Evolutionary conservation across 768 basidiomycete genomes (phyloP).

Genomic region (Mycena crocata): DNA sequence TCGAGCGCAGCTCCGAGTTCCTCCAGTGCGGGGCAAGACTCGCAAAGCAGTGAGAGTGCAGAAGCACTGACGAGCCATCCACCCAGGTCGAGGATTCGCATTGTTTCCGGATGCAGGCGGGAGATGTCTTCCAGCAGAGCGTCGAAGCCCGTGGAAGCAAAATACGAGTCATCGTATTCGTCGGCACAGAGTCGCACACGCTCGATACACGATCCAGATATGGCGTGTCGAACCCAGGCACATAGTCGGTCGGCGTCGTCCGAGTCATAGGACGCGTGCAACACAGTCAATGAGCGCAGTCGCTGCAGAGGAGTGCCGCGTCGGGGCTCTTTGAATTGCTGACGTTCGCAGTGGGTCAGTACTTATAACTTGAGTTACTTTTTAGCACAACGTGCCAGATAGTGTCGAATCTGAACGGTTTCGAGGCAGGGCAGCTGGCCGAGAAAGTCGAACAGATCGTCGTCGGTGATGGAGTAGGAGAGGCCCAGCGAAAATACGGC

Average conservation of each 20-base stretch:
- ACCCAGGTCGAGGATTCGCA: constrained; percentile 48
- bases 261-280: constrained; percentile 35
- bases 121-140: constrained; percentile 54
- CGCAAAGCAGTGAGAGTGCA: constrained; percentile 43
- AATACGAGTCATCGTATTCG: constrained; percentile 37
- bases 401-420: constrained; percentile 59
- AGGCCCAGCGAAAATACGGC: constrained; percentile 60
- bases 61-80: constrained; percentile 45
- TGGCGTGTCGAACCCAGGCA: constrained; percentile 55
- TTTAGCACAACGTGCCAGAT: constrained; percentile 56
- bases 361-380: no score
- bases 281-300: constrained; percentile 48
- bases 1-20: constrained; percentile 48
- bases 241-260: constrained; percentile 44
- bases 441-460: constrained; percentile 63
- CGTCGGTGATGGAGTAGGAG: constrained; percentile 68
- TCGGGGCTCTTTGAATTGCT: constrained; percentile 58
- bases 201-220: constrained; percentile 49
- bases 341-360: constrained; percentile 2
- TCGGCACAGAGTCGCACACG: constrained; percentile 43
- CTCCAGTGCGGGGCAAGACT: constrained; percentile 48
- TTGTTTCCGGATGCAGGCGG: constrained; percentile 43
- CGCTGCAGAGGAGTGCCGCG: constrained; percentile 34
- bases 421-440: constrained; percentile 53
- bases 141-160: constrained; percentile 44